Evolutionary conservation across 345 rosid species (phyloP).

Genomic region (Gossypium arboreum): DNA sequence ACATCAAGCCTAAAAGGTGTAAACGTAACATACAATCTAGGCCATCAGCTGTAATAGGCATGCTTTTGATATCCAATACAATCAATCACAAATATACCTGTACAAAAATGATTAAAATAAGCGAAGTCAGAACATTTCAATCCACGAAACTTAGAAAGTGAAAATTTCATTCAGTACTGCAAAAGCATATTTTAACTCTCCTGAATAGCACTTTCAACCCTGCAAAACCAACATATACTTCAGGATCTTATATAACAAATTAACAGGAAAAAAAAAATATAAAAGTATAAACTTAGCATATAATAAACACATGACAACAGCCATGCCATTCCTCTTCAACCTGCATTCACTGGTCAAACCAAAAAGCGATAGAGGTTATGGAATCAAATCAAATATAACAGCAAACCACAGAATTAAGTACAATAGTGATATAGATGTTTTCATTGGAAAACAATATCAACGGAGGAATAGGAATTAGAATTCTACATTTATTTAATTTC

Average conservation of each 20-base stretch:
- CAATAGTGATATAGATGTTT: no score
- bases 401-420: background rate
- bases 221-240: conserved; percentile 58
- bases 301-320: background rate
- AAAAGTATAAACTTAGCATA: conserved; percentile 8
- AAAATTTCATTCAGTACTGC: conserved; percentile 20
- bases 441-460: no score
- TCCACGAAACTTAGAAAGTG: conserved; percentile 6
- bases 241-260: conserved; percentile 29
- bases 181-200: conserved; percentile 36
- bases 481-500: no score
- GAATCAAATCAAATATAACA: background rate
- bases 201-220: conserved; percentile 53
- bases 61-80: conserved; percentile 12
- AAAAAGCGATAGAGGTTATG: conserved; percentile 10
- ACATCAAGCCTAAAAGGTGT: background rate
- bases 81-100: conserved; percentile 16
- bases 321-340: conserved; percentile 23
- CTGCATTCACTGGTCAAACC: conserved; percentile 24
- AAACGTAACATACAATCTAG: no score
- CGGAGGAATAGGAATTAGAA: no score
- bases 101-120: conserved; percentile 11
- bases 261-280: conserved; percentile 14
- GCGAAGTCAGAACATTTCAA: background rate
- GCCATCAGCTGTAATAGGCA: background rate